phyloP scores from a whole-genome alignment of 139 green algal species.

The Picochlorum sp. region DNA sequence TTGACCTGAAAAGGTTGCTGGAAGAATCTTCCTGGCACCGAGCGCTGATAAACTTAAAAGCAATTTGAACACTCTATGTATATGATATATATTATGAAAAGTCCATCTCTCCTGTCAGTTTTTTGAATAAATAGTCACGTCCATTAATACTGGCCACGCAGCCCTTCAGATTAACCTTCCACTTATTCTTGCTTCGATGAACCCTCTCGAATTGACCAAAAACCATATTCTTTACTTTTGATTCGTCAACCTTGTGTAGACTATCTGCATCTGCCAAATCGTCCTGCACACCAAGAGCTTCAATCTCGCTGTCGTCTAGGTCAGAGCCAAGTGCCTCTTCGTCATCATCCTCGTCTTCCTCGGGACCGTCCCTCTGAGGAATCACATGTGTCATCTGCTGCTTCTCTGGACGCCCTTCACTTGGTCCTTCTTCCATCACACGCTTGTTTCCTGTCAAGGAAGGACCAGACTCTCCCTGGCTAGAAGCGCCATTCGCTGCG shows the following conservation, averaged over 20 bases:
- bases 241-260: constrained; percentile 26
- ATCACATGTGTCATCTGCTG: constrained; percentile 4
- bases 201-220: constrained; percentile 37
- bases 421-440: too few relatives aligned
- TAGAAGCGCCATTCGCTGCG: too few relatives aligned
- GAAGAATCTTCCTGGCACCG: background rate
- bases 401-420: too few relatives aligned
- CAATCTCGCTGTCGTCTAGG: constrained; percentile 11
- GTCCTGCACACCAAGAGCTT: constrained; percentile 16
- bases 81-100: constrained; percentile 11
- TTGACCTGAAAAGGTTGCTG: constrained; percentile 10
- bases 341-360: constrained; percentile 9
- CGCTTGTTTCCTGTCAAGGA: too few relatives aligned
- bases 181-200: constrained; percentile 27
- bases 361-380: constrained; percentile 20
- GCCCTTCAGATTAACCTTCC: constrained; percentile 26
- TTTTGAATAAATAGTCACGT: constrained; percentile 30
- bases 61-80: background rate
- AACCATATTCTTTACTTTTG: constrained; percentile 22
- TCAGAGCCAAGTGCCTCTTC: constrained; percentile 34
- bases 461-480: too few relatives aligned
- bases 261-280: constrained; percentile 22
- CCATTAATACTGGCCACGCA: constrained; percentile 20
- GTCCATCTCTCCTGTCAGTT: constrained; percentile 27
- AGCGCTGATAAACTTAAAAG: background rate